Evolutionary conservation across 1,139 yeast genomes (phyloP), one percentile per base, ranked within the genome.

Genomic region (Nakaseomyces kungkrabaensis): DNA sequence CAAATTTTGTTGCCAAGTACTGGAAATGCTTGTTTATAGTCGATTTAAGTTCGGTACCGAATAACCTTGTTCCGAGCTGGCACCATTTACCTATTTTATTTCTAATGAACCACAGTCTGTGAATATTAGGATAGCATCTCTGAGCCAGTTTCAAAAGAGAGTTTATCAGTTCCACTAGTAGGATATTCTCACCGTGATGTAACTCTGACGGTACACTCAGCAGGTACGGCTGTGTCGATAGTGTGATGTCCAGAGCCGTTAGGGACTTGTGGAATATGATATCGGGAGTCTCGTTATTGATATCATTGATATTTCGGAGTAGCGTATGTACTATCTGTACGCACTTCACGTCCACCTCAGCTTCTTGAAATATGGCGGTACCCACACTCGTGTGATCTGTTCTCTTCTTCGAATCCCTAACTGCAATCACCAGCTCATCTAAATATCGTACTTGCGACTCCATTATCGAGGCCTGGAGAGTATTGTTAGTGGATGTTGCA

Each of bases 401-500:
- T 17, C n/a, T 10, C 8, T 32, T 31, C 13, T 22, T 32, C 13
- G 46, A 56, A 22, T 56, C 62, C 42, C 52, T 56, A 24, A 63
- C 56, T 11, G 66, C 65, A 38, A 53, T 46, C 26, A 59, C 58
- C 36, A 64, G 50, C 45, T 64, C 68, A 47, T 63, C 66, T 31
- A 64, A 46, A 48, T 63, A 64, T 47, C 56, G 56, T 36, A 58
- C 54, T 42, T 61, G 59, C 13, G 61, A 50, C 26, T 61, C 65
- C 65, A 61, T 61, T 24, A n/a, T 38, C 5, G 41, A 17, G 41
- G 26, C 7, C 10, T 2, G 32, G 1, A 17, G 1, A 17, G 2
- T 17, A 17, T 17, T 17, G 3, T 17, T 17, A 17, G 22, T 17
- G 22, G 3, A 17, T 17, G 22, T 1, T 17, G 3, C 22, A 17